Percentiles rank a stretch among this genome's conserved stretches.
These are phyloP conservation scores for Saturnispora dispora DNA, from an alignment of 805 yeast species.

Conservation along the genomic window DNA sequence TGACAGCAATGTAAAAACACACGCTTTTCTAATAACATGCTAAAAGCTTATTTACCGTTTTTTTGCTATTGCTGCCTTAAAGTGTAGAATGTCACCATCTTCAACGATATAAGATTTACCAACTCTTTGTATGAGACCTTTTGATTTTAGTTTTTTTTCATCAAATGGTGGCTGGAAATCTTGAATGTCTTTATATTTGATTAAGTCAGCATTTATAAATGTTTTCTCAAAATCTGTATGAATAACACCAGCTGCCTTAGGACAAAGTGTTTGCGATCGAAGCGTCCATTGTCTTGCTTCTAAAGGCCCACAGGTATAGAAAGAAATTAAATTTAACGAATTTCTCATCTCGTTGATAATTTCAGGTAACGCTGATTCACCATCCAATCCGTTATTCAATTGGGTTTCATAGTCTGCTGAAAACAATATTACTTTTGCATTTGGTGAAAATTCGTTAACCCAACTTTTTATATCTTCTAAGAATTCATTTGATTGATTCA, in stretches of 20 bases:
- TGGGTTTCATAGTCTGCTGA: conserved; percentile 28
- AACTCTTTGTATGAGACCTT: conserved; percentile 82
- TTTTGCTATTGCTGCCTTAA: conserved; percentile 70
- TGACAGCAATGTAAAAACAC: background rate
- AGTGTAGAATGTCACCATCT: conserved; percentile 87
- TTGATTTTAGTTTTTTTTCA: conserved; percentile 73
- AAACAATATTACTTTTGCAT: conserved; percentile 34
- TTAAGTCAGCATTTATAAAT: conserved; percentile 88
- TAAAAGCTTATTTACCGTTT: conserved; percentile 8
- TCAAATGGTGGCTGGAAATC: conserved; percentile 55
- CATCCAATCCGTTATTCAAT: conserved; percentile 11
- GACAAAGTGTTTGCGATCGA: conserved; percentile 85
- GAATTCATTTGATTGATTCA: conserved; percentile 83
- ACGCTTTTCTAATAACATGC: background rate
- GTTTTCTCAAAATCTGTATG: conserved; percentile 94
- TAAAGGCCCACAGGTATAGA: conserved; percentile 92
- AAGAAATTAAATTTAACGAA: conserved; percentile 78
- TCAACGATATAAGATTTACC: conserved; percentile 94
- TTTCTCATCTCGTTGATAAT: conserved; percentile 82
- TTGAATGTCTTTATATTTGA: conserved; percentile 71
- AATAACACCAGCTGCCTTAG: conserved; percentile 98
- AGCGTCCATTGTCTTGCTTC: conserved; percentile 99
- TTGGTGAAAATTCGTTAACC: conserved; percentile 83
- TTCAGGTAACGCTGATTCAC: conserved; percentile 72
- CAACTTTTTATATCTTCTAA: conserved; percentile 76